phyloP scores from a whole-genome alignment of 2,329 filamentous ascomycete genomes.

The Exserohilum rostratum region DNA sequence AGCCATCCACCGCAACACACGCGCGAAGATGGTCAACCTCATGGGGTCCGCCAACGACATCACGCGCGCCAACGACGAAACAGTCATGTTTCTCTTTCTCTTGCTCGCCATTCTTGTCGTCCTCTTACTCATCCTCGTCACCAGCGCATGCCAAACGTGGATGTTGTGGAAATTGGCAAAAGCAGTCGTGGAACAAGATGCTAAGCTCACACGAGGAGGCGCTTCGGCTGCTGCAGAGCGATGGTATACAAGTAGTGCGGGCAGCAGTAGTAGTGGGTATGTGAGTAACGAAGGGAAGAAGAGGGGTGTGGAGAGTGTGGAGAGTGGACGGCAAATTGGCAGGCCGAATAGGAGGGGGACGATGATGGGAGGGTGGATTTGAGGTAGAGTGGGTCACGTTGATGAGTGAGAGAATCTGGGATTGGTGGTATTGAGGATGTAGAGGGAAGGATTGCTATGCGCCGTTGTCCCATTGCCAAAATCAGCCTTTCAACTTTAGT shows the following conservation, averaged over 20 bases:
- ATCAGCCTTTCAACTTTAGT: slow-evolving; percentile 12
- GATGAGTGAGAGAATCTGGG: not conserved
- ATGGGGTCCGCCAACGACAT: too few relatives aligned
- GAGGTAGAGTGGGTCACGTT: not conserved
- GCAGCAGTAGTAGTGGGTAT: not conserved
- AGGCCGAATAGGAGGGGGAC: slow-evolving; percentile 15
- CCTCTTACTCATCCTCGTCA: slow-evolving; percentile 28
- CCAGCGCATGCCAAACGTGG: slow-evolving; percentile 31
- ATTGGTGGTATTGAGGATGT: not conserved
- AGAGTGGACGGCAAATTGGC: too few relatives aligned
- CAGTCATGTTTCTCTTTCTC: slow-evolving; percentile 34
- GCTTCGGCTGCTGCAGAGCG: slow-evolving; percentile 1
- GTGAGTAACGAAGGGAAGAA: not conserved
- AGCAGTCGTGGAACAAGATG: slow-evolving; percentile 28
- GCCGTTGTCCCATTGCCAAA: not conserved
- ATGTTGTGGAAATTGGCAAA: slow-evolving; percentile 31
- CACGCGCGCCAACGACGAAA: slow-evolving; percentile 14
- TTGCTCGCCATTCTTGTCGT: slow-evolving; percentile 33
- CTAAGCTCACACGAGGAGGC: slow-evolving; percentile 9
- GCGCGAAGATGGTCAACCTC: too few relatives aligned
- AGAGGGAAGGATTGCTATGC: too few relatives aligned
- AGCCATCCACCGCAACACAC: too few relatives aligned
- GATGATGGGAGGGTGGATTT: slow-evolving; percentile 9
- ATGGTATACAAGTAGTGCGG: not conserved
- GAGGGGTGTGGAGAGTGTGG: too few relatives aligned